Conservation (phyloP, 441 rosid species). For the Euphorbia celastroides region DNA sequence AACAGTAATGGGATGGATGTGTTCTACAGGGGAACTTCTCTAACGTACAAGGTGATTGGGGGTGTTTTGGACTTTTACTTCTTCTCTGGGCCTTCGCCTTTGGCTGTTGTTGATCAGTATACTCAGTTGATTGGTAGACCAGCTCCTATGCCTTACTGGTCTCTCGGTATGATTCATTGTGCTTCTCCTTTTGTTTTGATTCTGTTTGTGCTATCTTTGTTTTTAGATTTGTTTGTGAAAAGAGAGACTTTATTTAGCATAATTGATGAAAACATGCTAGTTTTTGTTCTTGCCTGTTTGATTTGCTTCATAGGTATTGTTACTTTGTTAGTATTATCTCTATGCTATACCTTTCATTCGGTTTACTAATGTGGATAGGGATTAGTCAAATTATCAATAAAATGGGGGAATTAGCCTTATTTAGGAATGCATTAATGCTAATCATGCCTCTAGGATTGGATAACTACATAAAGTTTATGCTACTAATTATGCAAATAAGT, state of each 20-base stretch:
- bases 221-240: neutral
- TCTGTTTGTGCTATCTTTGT: neutral
- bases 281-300: neutral
- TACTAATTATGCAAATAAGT: neutral
- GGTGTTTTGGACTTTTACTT: constrained; percentile 92
- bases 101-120: constrained; percentile 81
- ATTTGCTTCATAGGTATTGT: neutral
- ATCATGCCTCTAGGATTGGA: neutral
- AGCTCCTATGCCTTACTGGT: constrained; percentile 98
- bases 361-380: neutral
- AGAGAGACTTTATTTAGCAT: too few species aligned
- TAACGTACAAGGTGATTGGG: constrained; percentile 88
- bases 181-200: constrained; percentile 5
- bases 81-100: constrained; percentile 76
- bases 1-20: constrained; percentile 99
- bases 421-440: neutral
- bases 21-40: constrained; percentile 66
- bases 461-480: neutral
- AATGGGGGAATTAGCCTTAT: constrained; percentile 1
- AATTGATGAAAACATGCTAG: neutral
- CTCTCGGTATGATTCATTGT: constrained; percentile 52
- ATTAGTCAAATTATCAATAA: neutral
- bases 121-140: constrained; percentile 82
- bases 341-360: constrained; percentile 2
- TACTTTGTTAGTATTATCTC: neutral